These are phyloP conservation scores for Hymenoscyphus fructigenus DNA, from an alignment of 2,329 filamentous ascomycete species.

Conservation along the genomic window DNA sequence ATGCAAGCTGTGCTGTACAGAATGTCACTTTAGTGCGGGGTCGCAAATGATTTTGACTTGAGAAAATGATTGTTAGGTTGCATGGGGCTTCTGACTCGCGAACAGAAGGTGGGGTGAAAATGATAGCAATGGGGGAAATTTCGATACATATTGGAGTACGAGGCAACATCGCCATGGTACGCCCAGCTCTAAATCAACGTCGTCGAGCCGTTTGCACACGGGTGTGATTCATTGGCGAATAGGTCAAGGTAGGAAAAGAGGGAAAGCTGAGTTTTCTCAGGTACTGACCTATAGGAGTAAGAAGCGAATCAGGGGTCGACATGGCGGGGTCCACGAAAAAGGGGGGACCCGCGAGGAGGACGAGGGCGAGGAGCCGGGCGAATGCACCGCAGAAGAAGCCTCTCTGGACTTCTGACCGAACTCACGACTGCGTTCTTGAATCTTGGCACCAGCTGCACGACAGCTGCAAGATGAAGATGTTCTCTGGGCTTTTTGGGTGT, in stretches of 20 bases:
- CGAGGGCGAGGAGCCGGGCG: not conserved
- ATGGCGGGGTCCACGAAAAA: slow-evolving; percentile 22
- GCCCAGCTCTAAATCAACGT: slow-evolving; percentile 26
- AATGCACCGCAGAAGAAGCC: not conserved
- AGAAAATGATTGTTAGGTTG: not conserved
- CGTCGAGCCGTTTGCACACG: slow-evolving; percentile 31
- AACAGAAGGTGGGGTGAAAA: slow-evolving; percentile 10
- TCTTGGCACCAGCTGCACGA: not conserved
- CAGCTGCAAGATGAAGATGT: slow-evolving; percentile 1
- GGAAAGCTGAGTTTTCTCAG: slow-evolving; percentile 17
- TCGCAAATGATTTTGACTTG: not conserved
- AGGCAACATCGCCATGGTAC: not conserved
- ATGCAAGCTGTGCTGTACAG: slow-evolving; percentile 7
- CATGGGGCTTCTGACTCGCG: slow-evolving; percentile 7
- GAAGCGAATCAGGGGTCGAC: slow-evolving; percentile 30
- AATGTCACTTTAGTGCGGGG: slow-evolving; percentile 14
- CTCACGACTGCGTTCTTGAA: not conserved
- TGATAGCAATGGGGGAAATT: not conserved
- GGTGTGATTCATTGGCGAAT: slow-evolving; percentile 27
- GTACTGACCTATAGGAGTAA: slow-evolving; percentile 34
- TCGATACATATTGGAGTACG: not conserved
- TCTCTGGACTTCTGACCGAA: not conserved
- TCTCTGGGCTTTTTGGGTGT: not conserved
- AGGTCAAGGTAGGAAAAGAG: slow-evolving; percentile 10
- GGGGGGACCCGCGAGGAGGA: not conserved